These are phyloP conservation scores for Keithomyces neogunnii DNA, from an alignment of 2,329 filamentous ascomycete genomes.

Conservation along the genomic window DNA sequence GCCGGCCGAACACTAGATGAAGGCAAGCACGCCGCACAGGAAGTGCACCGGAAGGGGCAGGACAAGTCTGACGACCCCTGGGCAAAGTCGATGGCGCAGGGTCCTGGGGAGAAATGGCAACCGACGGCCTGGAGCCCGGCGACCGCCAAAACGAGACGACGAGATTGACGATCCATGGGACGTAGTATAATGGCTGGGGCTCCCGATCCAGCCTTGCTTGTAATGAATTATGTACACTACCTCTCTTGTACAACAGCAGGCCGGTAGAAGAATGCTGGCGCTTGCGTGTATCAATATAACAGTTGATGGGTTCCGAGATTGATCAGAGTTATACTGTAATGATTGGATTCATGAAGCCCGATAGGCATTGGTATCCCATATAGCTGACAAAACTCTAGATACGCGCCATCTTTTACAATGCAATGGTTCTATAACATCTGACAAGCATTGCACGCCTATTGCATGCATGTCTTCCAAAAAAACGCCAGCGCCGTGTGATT, in stretches of 20 bases:
- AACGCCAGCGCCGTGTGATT: neutral
- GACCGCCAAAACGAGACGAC: neutral
- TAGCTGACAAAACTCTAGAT: neutral
- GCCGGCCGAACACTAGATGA: neutral
- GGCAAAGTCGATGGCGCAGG: constrained; percentile 37
- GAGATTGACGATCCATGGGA: neutral
- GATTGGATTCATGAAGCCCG: too few species aligned
- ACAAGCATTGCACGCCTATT: too few species aligned
- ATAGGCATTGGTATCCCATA: too few species aligned
- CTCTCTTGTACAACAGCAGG: neutral
- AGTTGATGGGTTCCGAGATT: too few species aligned
- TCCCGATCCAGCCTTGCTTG: too few species aligned
- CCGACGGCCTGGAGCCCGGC: constrained; percentile 53
- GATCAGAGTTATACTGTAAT: too few species aligned
- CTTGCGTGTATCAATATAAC: too few species aligned
- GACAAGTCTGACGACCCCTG: constrained; percentile 41
- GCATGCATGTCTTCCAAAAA: neutral
- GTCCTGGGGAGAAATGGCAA: constrained; percentile 58
- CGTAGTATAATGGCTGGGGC: too few species aligned
- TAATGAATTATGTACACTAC: neutral
- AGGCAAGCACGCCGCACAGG: too few species aligned
- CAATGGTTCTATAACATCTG: neutral
- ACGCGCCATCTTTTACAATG: neutral
- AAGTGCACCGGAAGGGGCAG: too few species aligned
- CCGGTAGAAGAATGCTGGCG: neutral